Evolutionary conservation across 768 basidiomycete species (phyloP), one percentile per base, ranked within the genome.

Genomic region (Termitomyces bulborhizus): DNA sequence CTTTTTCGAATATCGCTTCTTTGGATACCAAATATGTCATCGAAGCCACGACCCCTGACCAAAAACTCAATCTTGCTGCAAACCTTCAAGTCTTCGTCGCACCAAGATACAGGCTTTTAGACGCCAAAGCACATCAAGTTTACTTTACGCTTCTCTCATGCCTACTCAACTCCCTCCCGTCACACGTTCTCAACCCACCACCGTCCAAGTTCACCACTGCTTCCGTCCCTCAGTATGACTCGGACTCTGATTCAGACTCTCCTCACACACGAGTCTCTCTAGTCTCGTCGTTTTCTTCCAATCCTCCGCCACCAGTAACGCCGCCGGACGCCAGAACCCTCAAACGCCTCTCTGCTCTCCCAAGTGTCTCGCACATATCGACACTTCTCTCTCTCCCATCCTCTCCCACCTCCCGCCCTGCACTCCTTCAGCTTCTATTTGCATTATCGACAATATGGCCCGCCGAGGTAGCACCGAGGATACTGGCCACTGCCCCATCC

Each of bases 51-150:
- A 60, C 61, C 4, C 45, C 61, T 1, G 69, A 72, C 43, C 64
- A 65, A 18, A 76, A 72, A 62, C 66, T 85, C 43, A 81, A 93
- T 63, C 76, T 94, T 4, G 62, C 90, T 6, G 86, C 90, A 1
- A 95, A 92, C 62, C 68, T 91, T 12, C 68, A 81, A 51, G 76
- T 82, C 27, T 86, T 94, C 65, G 75, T 76, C 11, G 72, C 82
- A 1, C 81, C 86, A 1, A 78, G 85, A 42, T 87, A 91, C 64
- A 59, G 75, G 9, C 67, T 68, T 6, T 70, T 89, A 12, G 68
- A 76, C 0, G 59, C 71, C 3, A 55, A 71, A 0, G 72, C 82
- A 3, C 65, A 90, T 15, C 68, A 65, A 18, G 69, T 75, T 6
- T 89, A 88, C 57, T 70, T 90, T 18, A 68, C 69, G 7, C 73